Percentiles rank a stretch among this genome's conserved stretches.
Conservation (phyloP, 805 yeast species). For the Wickerhamiella shivajii region DNA sequence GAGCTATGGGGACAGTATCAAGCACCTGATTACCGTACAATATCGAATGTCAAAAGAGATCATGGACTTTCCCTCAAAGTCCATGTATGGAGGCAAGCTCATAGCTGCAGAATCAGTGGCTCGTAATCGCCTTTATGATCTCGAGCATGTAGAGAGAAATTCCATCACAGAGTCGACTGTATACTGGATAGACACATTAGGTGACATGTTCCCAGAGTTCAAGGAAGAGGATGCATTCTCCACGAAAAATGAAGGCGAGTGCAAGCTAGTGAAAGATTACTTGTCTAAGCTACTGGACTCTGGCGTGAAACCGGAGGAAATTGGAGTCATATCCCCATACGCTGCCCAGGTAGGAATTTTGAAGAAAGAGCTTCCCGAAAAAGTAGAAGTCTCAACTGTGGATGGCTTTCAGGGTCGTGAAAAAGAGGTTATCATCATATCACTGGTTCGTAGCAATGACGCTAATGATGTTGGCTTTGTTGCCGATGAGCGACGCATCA, state of each 20-base stretch:
- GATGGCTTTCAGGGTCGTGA: conserved; percentile 98
- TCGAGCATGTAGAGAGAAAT: conserved; percentile 30
- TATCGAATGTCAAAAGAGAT: conserved; percentile 75
- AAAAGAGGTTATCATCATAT: conserved; percentile 68
- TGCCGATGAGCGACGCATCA: conserved; percentile 61
- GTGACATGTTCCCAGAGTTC: conserved; percentile 64
- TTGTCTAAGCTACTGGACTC: conserved; percentile 33
- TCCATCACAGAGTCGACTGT: conserved; percentile 45
- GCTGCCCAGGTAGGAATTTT: conserved; percentile 67
- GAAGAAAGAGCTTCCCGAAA: conserved; percentile 29
- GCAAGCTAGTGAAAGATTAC: conserved; percentile 43
- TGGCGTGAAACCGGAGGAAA: conserved; percentile 41
- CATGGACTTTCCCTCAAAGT: conserved; percentile 61
- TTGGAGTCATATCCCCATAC: conserved; percentile 86
- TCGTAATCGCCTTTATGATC: conserved; percentile 37
- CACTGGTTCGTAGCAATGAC: conserved; percentile 72
- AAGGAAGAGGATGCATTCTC: conserved; percentile 23
- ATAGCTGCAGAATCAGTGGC: conserved; percentile 48
- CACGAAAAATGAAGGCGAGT: conserved; percentile 67
- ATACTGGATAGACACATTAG: conserved; percentile 88
- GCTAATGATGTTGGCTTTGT: conserved; percentile 65
- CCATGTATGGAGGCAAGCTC: conserved; percentile 48
- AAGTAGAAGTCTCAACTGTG: conserved; percentile 70
- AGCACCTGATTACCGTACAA: conserved; percentile 54
- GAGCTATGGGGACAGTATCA: conserved; percentile 33